These are phyloP conservation scores for Penicillium psychrofluorescens DNA, from an alignment of 495 filamentous ascomycete genomes.

Conservation along the genomic window DNA sequence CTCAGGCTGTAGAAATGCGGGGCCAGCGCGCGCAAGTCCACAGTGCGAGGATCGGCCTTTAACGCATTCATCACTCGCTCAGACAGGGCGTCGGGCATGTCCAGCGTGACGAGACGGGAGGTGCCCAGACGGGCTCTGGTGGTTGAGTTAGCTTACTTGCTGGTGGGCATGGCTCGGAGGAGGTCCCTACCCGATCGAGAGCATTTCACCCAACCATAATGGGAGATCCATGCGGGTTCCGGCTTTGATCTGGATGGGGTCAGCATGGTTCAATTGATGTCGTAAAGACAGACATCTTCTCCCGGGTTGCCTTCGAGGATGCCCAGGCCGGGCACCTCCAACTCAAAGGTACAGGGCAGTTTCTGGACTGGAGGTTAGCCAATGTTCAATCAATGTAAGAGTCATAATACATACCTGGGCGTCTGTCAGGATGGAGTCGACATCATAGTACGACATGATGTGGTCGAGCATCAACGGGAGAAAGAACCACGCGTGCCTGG, in stretches of 20 bases:
- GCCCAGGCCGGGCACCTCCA: slow-evolving; percentile 79
- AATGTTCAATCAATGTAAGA: no score
- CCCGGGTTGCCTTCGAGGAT: slow-evolving; percentile 75
- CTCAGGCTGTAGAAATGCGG: slow-evolving; percentile 83
- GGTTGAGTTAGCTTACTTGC: neutral
- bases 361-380: slow-evolving; percentile 48
- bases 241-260: slow-evolving; percentile 55
- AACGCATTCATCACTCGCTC: slow-evolving; percentile 82
- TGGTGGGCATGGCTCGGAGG: neutral
- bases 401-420: slow-evolving; percentile 53
- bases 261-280: neutral
- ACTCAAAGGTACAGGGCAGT: slow-evolving; percentile 89
- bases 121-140: slow-evolving; percentile 44
- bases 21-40: slow-evolving; percentile 74
- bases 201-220: slow-evolving; percentile 95
- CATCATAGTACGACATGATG: slow-evolving; percentile 79
- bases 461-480: neutral
- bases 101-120: slow-evolving; percentile 66
- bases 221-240: slow-evolving; percentile 77
- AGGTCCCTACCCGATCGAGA: slow-evolving; percentile 62
- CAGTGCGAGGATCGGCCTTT: slow-evolving; percentile 79
- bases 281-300: slow-evolving; percentile 41
- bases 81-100: slow-evolving; percentile 70
- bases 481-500: no score
- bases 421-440: slow-evolving; percentile 89